phyloP scores from a whole-genome alignment of 805 yeast genomes.

The Starmerella powellii region DNA sequence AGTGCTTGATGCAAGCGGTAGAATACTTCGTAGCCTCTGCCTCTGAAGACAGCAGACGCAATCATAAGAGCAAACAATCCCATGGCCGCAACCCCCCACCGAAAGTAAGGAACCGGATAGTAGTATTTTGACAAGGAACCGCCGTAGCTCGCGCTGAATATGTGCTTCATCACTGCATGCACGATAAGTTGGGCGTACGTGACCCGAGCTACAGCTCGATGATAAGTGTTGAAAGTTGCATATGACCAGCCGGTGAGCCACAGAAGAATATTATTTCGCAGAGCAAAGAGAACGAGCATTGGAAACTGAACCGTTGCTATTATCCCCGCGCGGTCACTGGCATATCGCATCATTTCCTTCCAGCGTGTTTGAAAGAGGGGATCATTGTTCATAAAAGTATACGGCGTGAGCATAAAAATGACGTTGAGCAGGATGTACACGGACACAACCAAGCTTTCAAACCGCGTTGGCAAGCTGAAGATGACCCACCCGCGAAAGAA shows the following conservation, averaged over 20 bases:
- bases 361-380: constrained; percentile 29
- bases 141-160: constrained; percentile 30
- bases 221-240: constrained; percentile 44
- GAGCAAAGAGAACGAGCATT: constrained; percentile 44
- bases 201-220: constrained; percentile 45
- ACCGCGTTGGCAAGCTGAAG: constrained; percentile 40
- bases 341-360: constrained; percentile 32
- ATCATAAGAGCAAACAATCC: constrained; percentile 32
- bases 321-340: constrained; percentile 47
- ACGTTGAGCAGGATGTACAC: constrained; percentile 32
- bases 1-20: constrained; percentile 42
- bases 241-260: constrained; percentile 49
- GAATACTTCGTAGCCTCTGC: constrained; percentile 43
- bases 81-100: constrained; percentile 30
- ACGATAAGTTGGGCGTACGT: constrained; percentile 34
- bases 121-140: constrained; percentile 27
- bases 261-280: constrained; percentile 50
- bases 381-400: constrained; percentile 28
- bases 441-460: constrained; percentile 37
- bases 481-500: constrained; percentile 19
- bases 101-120: constrained; percentile 29
- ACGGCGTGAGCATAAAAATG: constrained; percentile 27
- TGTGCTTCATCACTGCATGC: constrained; percentile 42
- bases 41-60: constrained; percentile 41
- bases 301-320: constrained; percentile 40